These are phyloP conservation scores for Zygnema circumcarinatum DNA, from an alignment of 139 green algal genomes.

Conservation along the genomic window DNA sequence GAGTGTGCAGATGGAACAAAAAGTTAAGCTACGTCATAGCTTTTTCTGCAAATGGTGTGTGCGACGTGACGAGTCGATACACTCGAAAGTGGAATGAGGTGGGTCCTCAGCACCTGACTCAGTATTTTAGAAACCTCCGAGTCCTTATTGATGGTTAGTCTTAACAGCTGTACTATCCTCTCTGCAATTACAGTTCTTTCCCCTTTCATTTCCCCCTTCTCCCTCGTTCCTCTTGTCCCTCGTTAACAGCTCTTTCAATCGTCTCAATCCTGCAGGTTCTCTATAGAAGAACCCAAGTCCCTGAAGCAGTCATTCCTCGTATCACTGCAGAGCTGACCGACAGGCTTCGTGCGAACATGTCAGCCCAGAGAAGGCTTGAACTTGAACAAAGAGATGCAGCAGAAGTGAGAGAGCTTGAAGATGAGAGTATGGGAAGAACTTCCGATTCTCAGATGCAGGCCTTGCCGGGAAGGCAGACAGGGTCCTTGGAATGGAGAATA, in stretches of 20 bases:
- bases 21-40: constrained; percentile 61
- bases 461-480: constrained; percentile 34
- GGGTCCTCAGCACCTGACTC: background rate
- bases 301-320: background rate
- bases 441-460: background rate
- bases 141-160: no score
- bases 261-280: background rate
- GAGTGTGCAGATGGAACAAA: constrained; percentile 59
- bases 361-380: background rate
- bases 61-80: constrained; percentile 61
- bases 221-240: no score
- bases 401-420: background rate
- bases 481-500: constrained; percentile 34
- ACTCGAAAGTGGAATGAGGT: constrained; percentile 41
- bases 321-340: background rate
- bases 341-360: background rate
- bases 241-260: no score
- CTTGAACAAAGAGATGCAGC: constrained; percentile 7
- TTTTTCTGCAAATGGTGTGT: constrained; percentile 40
- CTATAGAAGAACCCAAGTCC: background rate
- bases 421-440: background rate
- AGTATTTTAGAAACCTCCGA: no score
- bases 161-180: no score
- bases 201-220: no score
- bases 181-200: no score